Evolutionary conservation across 176 grass and related monocot genomes (phyloP), one percentile per base, ranked within the genome.

Genomic region (Aegilops tauschii): DNA sequence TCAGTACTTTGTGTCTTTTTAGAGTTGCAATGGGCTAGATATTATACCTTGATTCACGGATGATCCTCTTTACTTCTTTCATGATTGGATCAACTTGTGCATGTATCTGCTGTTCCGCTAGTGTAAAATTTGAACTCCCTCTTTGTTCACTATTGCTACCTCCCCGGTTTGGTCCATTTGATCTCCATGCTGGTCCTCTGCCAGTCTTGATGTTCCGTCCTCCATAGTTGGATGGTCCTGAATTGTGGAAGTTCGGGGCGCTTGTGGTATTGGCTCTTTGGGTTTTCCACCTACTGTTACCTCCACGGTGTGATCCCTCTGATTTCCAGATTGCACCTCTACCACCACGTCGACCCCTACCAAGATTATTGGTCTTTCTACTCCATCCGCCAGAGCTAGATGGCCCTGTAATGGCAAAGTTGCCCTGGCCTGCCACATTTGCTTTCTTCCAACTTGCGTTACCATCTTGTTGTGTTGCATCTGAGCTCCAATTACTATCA

Each of bases 21-120:
- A 7, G 73, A 84, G 40, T 44, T 75, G 54, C 77, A 34, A 64
- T 37, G 61, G 32, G 32, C 56, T 36, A 65, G 67, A 37, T 85
- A 76, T 42, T 68, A 17, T 79, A 89, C 88, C 88, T 90, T 69
- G 88, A 90, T 49, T 85, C 88, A 36, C 78, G 70, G 14, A 90
- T 86, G 47, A 90, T 90, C 70, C 88, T 90, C 70, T 90, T 90
- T 37, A 82, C 88, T 47, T 86, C 78, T 61, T 90, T 79, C 44
- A 74, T 73, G 42, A 90, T 83, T 37, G 85, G 84, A 45, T 90
- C 89, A 4, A 90, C 45, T 58, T 83, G 74, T 18, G 58, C 76
- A 29, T 80, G 64, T 67, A 83, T 87, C 44, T 73, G 40, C 58
- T 84, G 79, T 37, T 90, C 89, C 34, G 35, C 66, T 74, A 42